Conservation (phyloP, 352 stramenopile genomes). For the Labyrinthula sp. region DNA sequence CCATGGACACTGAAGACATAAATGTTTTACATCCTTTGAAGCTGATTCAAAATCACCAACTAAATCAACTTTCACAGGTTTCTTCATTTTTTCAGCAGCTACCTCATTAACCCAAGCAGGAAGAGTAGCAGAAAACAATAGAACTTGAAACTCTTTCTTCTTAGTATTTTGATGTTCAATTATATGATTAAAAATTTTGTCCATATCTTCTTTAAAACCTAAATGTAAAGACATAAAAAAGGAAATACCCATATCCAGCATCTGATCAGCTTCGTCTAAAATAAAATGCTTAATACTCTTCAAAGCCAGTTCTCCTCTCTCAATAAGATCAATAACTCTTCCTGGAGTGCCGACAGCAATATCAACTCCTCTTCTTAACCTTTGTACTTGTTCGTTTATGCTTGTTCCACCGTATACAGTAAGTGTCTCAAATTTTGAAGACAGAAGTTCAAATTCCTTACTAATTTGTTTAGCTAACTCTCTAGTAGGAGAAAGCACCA, state of each 20-base stretch:
- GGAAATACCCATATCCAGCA: slow-evolving; percentile 80
- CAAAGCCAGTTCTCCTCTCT: slow-evolving; percentile 59
- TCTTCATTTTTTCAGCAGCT: slow-evolving; percentile 60
- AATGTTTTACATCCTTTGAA: slow-evolving; percentile 66
- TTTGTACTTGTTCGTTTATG: slow-evolving; percentile 60
- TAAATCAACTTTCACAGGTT: slow-evolving; percentile 63
- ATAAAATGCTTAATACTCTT: slow-evolving; percentile 66
- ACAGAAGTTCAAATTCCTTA: slow-evolving; percentile 55
- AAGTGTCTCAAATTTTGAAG: slow-evolving; percentile 50
- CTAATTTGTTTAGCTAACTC: slow-evolving; percentile 91
- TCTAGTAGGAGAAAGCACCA: slow-evolving; percentile 86
- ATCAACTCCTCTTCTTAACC: slow-evolving; percentile 60
- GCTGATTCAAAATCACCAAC: slow-evolving; percentile 63
- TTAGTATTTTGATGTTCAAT: slow-evolving; percentile 37
- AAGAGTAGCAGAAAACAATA: slow-evolving; percentile 78
- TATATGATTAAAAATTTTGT: slow-evolving; percentile 67
- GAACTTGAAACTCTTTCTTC: slow-evolving; percentile 42
- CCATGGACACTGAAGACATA: slow-evolving; percentile 72
- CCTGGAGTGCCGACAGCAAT: slow-evolving; percentile 73
- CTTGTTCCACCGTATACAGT: slow-evolving; percentile 71
- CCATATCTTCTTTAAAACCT: slow-evolving; percentile 60
- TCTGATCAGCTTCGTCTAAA: slow-evolving; percentile 75
- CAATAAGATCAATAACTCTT: slow-evolving; percentile 71
- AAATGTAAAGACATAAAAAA: too few relatives aligned
- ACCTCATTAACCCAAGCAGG: slow-evolving; percentile 69